These are phyloP conservation scores for Aureobasidium sp. DNA, from an alignment of 2,329 filamentous ascomycete species.

Conservation along the genomic window DNA sequence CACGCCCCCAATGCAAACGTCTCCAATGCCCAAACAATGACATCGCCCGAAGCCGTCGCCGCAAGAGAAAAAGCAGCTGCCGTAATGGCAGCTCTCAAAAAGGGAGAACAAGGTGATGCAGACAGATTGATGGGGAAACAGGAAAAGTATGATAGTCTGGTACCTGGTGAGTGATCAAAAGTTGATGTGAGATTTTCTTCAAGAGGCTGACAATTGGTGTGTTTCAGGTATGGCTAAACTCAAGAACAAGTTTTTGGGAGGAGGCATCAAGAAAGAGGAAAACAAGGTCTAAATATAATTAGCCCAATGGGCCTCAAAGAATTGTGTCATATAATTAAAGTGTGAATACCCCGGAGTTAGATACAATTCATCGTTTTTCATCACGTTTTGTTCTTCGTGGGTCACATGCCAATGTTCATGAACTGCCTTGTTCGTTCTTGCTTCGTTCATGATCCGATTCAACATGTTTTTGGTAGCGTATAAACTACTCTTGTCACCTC, in stretches of 20 bases:
- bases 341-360: neutral
- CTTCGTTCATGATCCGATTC: neutral
- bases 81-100: neutral
- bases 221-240: neutral
- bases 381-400: neutral
- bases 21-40: neutral
- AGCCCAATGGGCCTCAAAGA: neutral
- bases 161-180: neutral
- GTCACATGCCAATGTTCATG: slow-evolving; percentile 7
- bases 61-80: neutral
- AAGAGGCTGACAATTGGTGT: neutral
- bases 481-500: slow-evolving; percentile 1
- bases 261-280: neutral
- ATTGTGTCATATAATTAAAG: neutral
- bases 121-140: neutral
- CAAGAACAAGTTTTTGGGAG: neutral
- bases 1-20: neutral
- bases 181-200: neutral
- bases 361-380: neutral
- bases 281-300: neutral
- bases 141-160: neutral
- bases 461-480: neutral
- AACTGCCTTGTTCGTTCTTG: neutral
- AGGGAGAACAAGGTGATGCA: neutral
- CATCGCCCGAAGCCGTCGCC: neutral